phyloP scores from a whole-genome alignment of 164 flowering plant species.

The Annona cherimola region DNA sequence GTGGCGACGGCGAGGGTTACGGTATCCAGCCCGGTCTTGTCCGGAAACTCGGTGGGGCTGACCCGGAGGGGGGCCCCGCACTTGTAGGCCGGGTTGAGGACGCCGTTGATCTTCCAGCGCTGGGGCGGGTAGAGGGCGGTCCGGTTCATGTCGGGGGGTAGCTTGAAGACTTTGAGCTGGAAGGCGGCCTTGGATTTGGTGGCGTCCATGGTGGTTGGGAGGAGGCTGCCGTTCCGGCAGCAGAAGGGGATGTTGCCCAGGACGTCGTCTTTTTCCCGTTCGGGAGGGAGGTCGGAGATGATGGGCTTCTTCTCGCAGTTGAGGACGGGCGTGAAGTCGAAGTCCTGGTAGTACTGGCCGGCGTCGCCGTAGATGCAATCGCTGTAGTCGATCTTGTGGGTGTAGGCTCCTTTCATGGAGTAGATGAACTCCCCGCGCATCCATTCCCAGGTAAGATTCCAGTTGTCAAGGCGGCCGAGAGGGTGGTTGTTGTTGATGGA shows the following conservation, averaged over 20 bases:
- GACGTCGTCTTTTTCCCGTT: constrained; percentile 37
- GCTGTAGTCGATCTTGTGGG: constrained; percentile 38
- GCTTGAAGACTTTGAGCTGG: constrained; percentile 56
- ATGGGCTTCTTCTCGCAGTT: constrained; percentile 57
- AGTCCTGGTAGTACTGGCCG: constrained; percentile 38
- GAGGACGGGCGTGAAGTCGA: constrained; percentile 59
- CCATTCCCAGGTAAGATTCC: constrained; percentile 96
- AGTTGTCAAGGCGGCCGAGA: constrained; percentile 67
- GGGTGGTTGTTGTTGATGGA: constrained; percentile 52
- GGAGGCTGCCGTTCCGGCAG: constrained; percentile 57
- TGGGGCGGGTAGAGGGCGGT: constrained; percentile 66
- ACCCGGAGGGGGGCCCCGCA: constrained; percentile 65
- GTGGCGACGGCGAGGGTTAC: constrained; percentile 42
- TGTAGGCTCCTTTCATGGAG: constrained; percentile 71
- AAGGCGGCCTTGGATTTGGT: constrained; percentile 49
- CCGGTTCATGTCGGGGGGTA: constrained; percentile 65
- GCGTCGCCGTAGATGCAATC: constrained; percentile 60
- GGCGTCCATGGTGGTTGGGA: constrained; percentile 51
- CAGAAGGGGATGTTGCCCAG: constrained; percentile 65
- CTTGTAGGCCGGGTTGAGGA: constrained; percentile 59
- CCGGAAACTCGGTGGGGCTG: constrained; percentile 50
- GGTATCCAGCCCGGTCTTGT: constrained; percentile 40
- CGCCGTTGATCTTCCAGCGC: constrained; percentile 58
- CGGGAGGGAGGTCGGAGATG: constrained; percentile 58
- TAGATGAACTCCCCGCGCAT: constrained; percentile 74